Evolutionary conservation across 2,329 filamentous ascomycete species (phyloP).

Genomic region (Fusarium nematophilum): DNA sequence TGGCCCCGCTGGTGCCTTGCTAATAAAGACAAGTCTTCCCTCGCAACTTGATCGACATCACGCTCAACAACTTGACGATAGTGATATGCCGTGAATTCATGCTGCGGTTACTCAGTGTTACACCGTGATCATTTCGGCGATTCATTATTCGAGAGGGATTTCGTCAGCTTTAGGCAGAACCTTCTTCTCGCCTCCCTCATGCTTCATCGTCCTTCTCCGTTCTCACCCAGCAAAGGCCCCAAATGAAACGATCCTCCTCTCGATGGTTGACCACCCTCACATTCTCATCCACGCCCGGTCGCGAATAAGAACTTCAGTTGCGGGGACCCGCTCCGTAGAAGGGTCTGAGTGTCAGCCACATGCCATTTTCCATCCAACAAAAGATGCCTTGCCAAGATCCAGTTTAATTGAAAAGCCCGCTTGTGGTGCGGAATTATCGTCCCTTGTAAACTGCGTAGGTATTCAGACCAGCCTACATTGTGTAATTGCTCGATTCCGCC

Average conservation of each 20-base stretch:
- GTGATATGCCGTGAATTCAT: constrained; percentile 34
- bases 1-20: constrained; percentile 41
- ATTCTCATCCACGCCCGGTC: constrained; percentile 1
- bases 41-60: constrained; percentile 13
- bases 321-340: background rate
- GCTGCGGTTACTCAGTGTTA: background rate
- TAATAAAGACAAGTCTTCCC: background rate
- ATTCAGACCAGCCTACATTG: too few species aligned
- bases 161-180: constrained; percentile 26
- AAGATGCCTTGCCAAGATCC: background rate
- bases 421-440: too few species aligned
- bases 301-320: background rate
- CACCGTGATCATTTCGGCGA: constrained; percentile 18
- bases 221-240: background rate
- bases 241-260: background rate
- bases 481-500: too few species aligned
- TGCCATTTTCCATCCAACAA: background rate
- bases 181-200: background rate
- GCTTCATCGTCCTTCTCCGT: too few species aligned
- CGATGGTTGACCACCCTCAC: background rate
- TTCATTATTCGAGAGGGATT: constrained; percentile 7
- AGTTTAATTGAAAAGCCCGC: background rate
- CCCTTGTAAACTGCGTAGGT: too few species aligned
- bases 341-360: background rate
- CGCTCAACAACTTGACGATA: constrained; percentile 6